phyloP scores from a whole-genome alignment of 768 basidiomycete species.

The Auricularia sp. region DNA sequence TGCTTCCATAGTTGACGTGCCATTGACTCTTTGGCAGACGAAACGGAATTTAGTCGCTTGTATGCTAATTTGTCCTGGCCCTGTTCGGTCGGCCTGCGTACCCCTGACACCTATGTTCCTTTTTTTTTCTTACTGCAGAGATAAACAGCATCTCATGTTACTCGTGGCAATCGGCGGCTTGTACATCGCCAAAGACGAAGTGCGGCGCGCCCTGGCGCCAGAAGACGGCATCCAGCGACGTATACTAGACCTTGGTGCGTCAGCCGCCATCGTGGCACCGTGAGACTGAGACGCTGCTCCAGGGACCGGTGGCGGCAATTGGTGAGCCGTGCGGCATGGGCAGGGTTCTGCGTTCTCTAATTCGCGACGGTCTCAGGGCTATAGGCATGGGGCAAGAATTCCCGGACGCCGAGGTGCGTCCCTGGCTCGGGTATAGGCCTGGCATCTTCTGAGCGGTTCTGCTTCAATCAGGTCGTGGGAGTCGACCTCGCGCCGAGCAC shows the following conservation, averaged over 20 bases:
- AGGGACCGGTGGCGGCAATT: constrained; percentile 23
- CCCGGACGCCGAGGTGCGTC: constrained; percentile 17
- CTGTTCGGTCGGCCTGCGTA: not conserved
- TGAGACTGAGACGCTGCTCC: not conserved
- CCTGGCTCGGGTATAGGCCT: no score
- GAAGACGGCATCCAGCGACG: constrained; percentile 14
- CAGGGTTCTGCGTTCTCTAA: not conserved
- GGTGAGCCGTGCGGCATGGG: constrained; percentile 12
- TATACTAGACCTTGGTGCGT: constrained; percentile 18
- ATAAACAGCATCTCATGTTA: constrained; percentile 4
- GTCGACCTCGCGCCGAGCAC: constrained; percentile 23
- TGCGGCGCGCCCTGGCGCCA: constrained; percentile 19
- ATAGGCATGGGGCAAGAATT: constrained; percentile 25
- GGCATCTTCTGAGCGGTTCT: not conserved
- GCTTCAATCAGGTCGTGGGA: constrained; percentile 16
- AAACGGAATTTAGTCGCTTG: not conserved
- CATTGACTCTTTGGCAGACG: not conserved
- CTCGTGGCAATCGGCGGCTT: constrained; percentile 13
- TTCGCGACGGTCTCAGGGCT: constrained; percentile 16
- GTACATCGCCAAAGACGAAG: constrained; percentile 18
- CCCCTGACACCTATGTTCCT: not conserved
- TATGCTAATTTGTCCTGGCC: not conserved
- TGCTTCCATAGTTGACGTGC: not conserved
- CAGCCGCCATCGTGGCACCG: not conserved
- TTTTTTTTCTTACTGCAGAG: not conserved